Conservation (phyloP, 306 rosid genomes). For the Lathyrus oleraceus region DNA sequence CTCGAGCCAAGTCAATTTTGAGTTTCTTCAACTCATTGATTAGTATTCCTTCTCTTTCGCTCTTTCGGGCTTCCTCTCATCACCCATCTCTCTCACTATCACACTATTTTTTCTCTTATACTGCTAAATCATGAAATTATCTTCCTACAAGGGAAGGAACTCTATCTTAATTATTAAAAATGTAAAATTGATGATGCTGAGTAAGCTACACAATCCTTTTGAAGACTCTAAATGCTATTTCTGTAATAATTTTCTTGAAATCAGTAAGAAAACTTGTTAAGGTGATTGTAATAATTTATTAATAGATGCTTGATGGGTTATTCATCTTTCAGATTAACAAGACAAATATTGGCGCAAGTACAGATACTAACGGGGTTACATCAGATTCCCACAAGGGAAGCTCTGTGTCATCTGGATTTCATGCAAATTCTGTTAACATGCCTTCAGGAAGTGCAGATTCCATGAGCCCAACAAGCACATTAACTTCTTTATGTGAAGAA, state of each 20-base stretch:
- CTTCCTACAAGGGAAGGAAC: constrained; percentile 17
- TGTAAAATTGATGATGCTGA: constrained; percentile 8
- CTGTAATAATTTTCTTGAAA: constrained; percentile 16
- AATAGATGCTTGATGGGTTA: constrained; percentile 29
- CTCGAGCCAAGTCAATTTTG: constrained; percentile 5
- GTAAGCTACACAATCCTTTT: constrained; percentile 6
- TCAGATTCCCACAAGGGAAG: constrained; percentile 57
- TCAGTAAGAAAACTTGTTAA: constrained; percentile 30
- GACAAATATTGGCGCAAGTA: constrained; percentile 57
- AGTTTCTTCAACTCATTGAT: neutral
- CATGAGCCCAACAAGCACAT: constrained; percentile 75
- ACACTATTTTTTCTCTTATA: constrained; percentile 14
- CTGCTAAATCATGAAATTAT: constrained; percentile 21
- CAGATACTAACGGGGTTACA: constrained; percentile 48
- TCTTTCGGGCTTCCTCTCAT: neutral
- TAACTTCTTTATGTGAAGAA: constrained; percentile 79
- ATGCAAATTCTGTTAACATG: constrained; percentile 46
- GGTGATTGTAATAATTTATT: constrained; percentile 24
- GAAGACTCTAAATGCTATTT: constrained; percentile 2
- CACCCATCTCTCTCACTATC: neutral
- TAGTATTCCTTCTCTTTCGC: neutral
- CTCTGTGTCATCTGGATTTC: constrained; percentile 56
- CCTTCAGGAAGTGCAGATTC: constrained; percentile 65
- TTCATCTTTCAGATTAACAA: constrained; percentile 61
- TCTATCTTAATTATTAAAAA: constrained; percentile 13